phyloP scores from a whole-genome alignment of 257 asterid species.

The Jacaranda copaia region DNA sequence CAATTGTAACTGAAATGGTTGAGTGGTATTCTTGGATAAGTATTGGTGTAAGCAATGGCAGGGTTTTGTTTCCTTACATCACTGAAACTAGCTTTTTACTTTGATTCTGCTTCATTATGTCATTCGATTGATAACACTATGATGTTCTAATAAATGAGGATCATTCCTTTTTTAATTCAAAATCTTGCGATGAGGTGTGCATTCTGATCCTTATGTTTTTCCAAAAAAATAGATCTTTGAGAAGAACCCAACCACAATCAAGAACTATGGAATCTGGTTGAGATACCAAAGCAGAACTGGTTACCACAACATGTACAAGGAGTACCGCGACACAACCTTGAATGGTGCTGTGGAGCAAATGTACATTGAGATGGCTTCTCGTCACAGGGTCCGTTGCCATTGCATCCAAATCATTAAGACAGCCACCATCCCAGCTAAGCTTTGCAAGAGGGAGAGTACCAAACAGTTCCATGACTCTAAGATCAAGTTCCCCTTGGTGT shows the following conservation, averaged over 20 bases:
- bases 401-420: constrained; percentile 63
- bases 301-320: constrained; percentile 66
- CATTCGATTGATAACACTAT: background rate
- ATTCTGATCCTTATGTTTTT: background rate
- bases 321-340: constrained; percentile 62
- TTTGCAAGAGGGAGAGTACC: constrained; percentile 63
- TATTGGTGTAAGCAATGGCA: too few relatives aligned
- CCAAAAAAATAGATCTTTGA: constrained; percentile 46
- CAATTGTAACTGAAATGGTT: background rate
- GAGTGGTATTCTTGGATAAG: too few relatives aligned
- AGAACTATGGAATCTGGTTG: constrained; percentile 60
- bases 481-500: constrained; percentile 60
- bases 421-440: constrained; percentile 61
- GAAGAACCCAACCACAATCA: constrained; percentile 63
- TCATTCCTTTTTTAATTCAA: background rate
- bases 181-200: background rate
- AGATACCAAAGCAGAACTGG: constrained; percentile 66
- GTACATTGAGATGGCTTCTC: constrained; percentile 70
- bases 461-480: constrained; percentile 62
- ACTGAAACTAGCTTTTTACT: too few relatives aligned
- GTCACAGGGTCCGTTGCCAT: constrained; percentile 62
- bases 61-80: background rate
- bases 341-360: constrained; percentile 62
- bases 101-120: background rate
- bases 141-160: too few relatives aligned